Percentiles rank a stretch among this genome's conserved stretches.
phyloP scores from a whole-genome alignment of 2,329 filamentous ascomycete species.

The Aspergillus fischeri region DNA sequence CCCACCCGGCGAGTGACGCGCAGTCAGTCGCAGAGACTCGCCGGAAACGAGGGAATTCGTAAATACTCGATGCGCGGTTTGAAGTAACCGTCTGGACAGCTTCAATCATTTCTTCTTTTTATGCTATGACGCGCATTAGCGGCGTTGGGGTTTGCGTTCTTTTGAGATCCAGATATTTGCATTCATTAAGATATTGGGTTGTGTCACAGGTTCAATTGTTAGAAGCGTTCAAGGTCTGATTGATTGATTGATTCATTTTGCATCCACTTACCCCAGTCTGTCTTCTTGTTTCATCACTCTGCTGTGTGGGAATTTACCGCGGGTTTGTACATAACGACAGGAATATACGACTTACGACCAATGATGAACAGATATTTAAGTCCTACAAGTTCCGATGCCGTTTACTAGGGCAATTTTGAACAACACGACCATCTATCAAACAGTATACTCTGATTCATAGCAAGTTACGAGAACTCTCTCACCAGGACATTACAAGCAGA shows the following conservation, averaged over 20 bases:
- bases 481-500: background rate
- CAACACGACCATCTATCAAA: background rate
- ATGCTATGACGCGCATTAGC: background rate
- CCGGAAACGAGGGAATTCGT: conserved; percentile 10
- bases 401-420: too few species aligned
- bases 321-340: background rate
- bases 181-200: background rate
- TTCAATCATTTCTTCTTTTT: background rate
- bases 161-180: background rate
- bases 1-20: conserved; percentile 32
- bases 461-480: background rate
- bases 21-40: conserved; percentile 29
- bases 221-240: background rate
- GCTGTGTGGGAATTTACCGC: background rate
- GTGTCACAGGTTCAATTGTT: background rate
- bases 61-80: conserved; percentile 14
- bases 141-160: background rate
- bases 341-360: conserved; percentile 1
- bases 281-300: background rate
- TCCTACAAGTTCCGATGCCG: background rate
- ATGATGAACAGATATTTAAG: background rate
- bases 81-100: conserved; percentile 5
- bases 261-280: background rate
- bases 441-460: background rate
- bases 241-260: background rate